Conservation (phyloP, 345 rosid species). For the Abelmoschus esculentus region DNA sequence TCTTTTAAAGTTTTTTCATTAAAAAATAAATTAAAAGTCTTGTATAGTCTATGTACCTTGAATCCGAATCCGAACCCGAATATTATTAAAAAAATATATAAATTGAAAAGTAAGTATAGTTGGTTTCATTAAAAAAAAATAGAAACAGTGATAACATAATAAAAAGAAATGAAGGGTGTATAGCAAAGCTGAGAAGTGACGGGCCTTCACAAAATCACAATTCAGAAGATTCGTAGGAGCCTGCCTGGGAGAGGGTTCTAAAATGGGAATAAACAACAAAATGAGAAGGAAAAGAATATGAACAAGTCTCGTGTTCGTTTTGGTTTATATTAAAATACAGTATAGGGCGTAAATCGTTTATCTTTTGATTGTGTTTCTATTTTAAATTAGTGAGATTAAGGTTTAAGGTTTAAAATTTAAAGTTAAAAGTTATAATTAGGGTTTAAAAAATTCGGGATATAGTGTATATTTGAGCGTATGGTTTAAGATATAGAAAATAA, state of each 20-base stretch:
- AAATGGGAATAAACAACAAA: slow-evolving; percentile 1
- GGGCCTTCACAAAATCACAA: slow-evolving; percentile 22
- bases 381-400: no score
- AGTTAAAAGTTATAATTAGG: no score
- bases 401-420: no score
- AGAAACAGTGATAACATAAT: not conserved
- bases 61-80: no score
- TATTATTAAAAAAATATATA: not conserved
- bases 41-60: not conserved
- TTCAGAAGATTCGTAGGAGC: slow-evolving; percentile 21
- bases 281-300: slow-evolving; percentile 27
- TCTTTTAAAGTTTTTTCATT: slow-evolving; percentile 1
- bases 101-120: not conserved
- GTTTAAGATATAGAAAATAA: no score
- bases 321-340: not conserved
- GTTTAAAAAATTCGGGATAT: no score
- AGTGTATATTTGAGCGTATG: no score
- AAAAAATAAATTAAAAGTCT: not conserved
- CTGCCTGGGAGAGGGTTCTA: not conserved
- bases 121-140: no score
- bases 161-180: slow-evolving; percentile 12
- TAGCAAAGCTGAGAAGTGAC: slow-evolving; percentile 22
- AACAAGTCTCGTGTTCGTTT: no score
- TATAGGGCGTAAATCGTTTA: no score
- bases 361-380: no score